Conservation (phyloP, 345 rosid species). For the Syzygium aromaticum region DNA sequence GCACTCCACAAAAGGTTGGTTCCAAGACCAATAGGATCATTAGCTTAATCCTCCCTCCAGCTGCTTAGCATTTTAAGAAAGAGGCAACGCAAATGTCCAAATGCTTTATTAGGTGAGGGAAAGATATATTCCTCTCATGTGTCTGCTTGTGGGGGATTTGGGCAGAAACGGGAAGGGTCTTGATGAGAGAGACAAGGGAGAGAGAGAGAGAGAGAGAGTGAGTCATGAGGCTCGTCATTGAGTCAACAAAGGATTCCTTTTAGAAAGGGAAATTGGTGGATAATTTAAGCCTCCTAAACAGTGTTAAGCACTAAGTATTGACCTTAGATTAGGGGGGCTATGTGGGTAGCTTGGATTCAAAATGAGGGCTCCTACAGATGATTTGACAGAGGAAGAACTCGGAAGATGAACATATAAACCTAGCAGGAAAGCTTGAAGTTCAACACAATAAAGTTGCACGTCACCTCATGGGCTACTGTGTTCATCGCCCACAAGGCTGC, state of each 20-base stretch:
- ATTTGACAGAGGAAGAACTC: slow-evolving; percentile 6
- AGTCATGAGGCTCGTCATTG: not conserved
- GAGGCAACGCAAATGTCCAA: slow-evolving; percentile 12
- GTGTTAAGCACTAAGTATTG: slow-evolving; percentile 15
- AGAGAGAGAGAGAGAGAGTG: not conserved
- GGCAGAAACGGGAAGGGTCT: not conserved
- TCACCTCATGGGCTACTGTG: not conserved
- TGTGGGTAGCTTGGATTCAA: slow-evolving; percentile 1
- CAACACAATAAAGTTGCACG: not conserved
- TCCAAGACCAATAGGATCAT: slow-evolving; percentile 2
- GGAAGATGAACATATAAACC: not conserved
- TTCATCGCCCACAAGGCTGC: not conserved
- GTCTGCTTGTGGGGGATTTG: slow-evolving; percentile 6
- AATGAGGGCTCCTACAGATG: not conserved
- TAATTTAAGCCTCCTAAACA: slow-evolving; percentile 11
- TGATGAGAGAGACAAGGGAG: not conserved
- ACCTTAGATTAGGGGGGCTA: slow-evolving; percentile 4
- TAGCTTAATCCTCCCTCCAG: slow-evolving; percentile 18
- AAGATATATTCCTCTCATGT: slow-evolving; percentile 8
- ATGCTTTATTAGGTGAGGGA: slow-evolving; percentile 34
- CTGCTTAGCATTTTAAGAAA: slow-evolving; percentile 24
- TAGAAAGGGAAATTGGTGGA: not conserved
- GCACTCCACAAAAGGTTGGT: slow-evolving; percentile 7
- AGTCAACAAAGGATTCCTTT: slow-evolving; percentile 12
- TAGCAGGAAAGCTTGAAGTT: not conserved